Evolutionary conservation across 768 basidiomycete species (phyloP), one percentile per base, ranked within the genome.

Genomic region (Pholiota microspora): DNA sequence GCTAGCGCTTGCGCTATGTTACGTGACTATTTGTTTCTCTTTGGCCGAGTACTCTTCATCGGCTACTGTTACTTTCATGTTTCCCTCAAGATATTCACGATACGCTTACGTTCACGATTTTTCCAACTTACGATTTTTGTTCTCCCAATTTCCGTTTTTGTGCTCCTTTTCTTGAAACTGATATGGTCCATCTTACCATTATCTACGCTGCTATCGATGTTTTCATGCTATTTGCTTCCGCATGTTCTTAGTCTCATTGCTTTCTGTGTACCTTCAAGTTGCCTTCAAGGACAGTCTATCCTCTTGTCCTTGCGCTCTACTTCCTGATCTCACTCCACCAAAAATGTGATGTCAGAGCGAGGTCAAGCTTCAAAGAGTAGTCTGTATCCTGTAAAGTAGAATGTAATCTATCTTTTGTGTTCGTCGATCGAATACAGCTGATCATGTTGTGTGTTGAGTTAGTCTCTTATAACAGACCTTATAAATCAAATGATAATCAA

Each of bases 401-500:
- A n/a, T n/a, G 23, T 21, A 18, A 35, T 44, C 45, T 36, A 40
- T 18, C 21, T 18, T 47, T 32, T 57, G 56, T 57, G 49, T 57
- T 57, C 51, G 56, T 57, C 29, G 56, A 57, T 7, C 51, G 51
- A 53, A 57, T 44, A 25, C 32, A 12, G 52, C 8, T 34, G n/a
- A n/a, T 34, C 35, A 28, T 35, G 25, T 27, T 32, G 10, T 50
- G 12, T 34, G 4, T 23, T 18, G 21, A 29, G 18, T n/a, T 32
- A 13, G 13, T 29, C 25, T n/a, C n/a, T n/a, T n/a, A n/a, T n/a
- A n/a, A n/a, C n/a, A n/a, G n/a, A n/a, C n/a, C n/a, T n/a, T n/a
- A n/a, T n/a, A n/a, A n/a, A n/a, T n/a, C n/a, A n/a, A n/a, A n/a
- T n/a, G n/a, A n/a, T n/a, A n/a, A n/a, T 27, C n/a, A n/a, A n/a